Evolutionary conservation across 169 alveolate species (phyloP), one percentile per base, ranked within the genome.

Genomic region (Plasmodium falciparum): DNA sequence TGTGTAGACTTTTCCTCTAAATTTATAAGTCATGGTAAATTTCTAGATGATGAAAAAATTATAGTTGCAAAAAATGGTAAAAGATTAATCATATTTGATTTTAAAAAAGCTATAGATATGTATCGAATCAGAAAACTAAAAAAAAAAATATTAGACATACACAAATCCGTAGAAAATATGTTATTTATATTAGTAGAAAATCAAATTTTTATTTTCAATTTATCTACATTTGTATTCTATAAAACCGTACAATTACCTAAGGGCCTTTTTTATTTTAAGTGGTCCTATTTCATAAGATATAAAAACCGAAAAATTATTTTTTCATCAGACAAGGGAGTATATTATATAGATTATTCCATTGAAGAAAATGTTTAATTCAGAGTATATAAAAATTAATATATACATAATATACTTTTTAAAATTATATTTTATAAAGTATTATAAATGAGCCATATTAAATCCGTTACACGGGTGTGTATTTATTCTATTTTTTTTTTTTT

Each of bases 21-120:
- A 50, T 86, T 71, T 86, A 86, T 86, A 45, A 86, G 92, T 86
- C 92, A 86, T 86, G 92, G 92, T 13, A 86, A 86, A 86, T 86
- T 86, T 86, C 22, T 86, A 56, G 92, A 86, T 24, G 92, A 86
- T 86, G 92, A 86, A 26, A 86, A 86, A 86, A 86, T 86, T 59
- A 86, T 86, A 22, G 92, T 86, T 2, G 92, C 92, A 59, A 86
- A 86, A 72, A 86, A 86, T 86, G 92, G 92, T 52, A 86, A 66
- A 8, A 24, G 92, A 33, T 71, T 86, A 72, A 86, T 86, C 56
- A 86, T 86, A 26, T 86, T 72, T 86, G 92, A 86, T 72, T 86
- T 86, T 72, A 86, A 86, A 86, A 86, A 86, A 72, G 92, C 92
- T 20, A 61, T 86, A 43, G 92, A 86, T 86, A 86, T 86, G 92